These are phyloP conservation scores for Sicyos baderoa DNA, from an alignment of 306 rosid species.

Conservation along the genomic window DNA sequence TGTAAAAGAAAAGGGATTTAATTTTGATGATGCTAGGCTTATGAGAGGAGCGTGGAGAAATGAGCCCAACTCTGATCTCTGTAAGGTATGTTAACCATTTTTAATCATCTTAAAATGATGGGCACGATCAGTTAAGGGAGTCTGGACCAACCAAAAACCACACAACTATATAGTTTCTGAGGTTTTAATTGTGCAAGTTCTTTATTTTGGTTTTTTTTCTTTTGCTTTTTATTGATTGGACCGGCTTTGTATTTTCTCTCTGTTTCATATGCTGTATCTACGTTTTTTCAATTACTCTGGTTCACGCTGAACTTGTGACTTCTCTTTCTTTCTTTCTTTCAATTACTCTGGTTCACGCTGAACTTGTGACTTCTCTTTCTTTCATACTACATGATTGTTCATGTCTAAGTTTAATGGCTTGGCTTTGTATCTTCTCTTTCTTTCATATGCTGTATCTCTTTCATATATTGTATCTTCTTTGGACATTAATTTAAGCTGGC, in stretches of 20 bases:
- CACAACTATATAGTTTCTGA: background rate
- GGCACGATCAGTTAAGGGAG: background rate
- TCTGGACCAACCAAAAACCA: background rate
- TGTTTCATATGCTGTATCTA: no score
- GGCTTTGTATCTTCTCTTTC: no score
- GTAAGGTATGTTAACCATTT: constrained; percentile 46
- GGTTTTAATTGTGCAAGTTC: background rate
- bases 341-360: no score
- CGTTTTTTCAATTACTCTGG: no score
- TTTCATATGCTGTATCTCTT: no score
- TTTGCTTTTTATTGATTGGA: constrained; percentile 1
- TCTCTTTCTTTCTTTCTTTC: no score
- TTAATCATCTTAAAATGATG: background rate
- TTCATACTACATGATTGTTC: no score
- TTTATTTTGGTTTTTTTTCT: background rate
- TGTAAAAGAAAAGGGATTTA: constrained; percentile 76
- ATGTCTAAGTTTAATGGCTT: no score
- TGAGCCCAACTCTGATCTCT: constrained; percentile 83
- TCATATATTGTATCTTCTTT: no score
- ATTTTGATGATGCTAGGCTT: constrained; percentile 75
- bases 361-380: no score
- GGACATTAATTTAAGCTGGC: no score
- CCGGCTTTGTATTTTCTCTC: background rate
- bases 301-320: no score
- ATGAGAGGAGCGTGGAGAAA: constrained; percentile 98